Percentiles rank a stretch among this genome's conserved stretches.
Evolutionary conservation across 202 grass and related monocot species (phyloP).

Genomic region (Hordeum pubiflorum): DNA sequence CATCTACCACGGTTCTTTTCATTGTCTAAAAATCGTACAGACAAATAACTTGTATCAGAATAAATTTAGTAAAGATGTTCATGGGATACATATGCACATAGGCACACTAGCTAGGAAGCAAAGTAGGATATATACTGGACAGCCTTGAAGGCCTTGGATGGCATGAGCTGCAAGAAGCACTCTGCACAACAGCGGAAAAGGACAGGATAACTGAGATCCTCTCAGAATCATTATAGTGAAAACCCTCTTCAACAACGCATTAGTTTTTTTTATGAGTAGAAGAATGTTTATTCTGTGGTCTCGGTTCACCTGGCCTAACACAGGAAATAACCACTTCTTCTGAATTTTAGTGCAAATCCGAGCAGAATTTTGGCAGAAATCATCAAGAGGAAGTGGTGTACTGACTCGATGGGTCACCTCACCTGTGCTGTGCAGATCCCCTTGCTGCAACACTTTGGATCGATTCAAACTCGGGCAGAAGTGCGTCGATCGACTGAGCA

Average conservation of each 20-base stretch:
- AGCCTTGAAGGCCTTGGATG: conserved; percentile 32
- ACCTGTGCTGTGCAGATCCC: conserved; percentile 67
- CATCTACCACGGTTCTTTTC: neutral
- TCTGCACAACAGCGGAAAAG: conserved; percentile 18
- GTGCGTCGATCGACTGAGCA: conserved; percentile 13
- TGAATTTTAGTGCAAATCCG: no score
- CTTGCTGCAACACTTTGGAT: conserved; percentile 70
- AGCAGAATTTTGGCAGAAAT: neutral
- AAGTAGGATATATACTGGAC: conserved; percentile 64
- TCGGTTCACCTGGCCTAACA: no score
- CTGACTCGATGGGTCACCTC: neutral
- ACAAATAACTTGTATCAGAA: neutral
- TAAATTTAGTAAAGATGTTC: neutral
- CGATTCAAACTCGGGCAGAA: conserved; percentile 65
- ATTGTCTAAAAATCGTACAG: neutral
- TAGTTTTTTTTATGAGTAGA: no score
- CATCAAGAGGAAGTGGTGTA: neutral
- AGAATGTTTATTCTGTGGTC: no score
- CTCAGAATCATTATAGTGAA: neutral
- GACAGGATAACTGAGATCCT: neutral
- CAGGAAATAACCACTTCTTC: no score
- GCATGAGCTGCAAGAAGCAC: conserved; percentile 79
- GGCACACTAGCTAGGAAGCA: neutral
- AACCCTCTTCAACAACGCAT: no score
- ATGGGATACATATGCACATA: neutral